Base-by-base conservation (phyloP, 352 stramenopile species). In the Phytophthora fragariae region DNA sequence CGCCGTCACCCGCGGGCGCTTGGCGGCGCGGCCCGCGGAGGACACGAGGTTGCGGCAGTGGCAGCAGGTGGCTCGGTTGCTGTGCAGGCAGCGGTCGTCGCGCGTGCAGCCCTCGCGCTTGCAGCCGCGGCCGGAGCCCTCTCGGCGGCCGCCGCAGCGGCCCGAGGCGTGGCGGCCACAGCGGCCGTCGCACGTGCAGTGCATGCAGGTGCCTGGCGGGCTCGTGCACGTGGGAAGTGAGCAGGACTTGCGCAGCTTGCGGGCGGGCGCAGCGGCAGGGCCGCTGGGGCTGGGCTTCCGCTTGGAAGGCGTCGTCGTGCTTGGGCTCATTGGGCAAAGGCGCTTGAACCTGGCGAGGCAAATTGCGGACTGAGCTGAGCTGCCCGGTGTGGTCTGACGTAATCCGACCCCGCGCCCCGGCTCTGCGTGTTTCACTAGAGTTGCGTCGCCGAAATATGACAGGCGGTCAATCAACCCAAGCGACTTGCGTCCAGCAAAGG, bases 1-100 rank as follows among this genome's bases (percentile, higher is more conserved):
- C 58, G 21, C n/a, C 4, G 46, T 50, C 21, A 80, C 56, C 21
- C 75, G 72, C 19, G 73, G 73, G 24, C 77, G 75, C 60, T 85
- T 84, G 31, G 64, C 79, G 14, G 75, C 75, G 50, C 77, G 76
- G 19, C 80, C 82, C 44, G 77, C 80, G 9, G 79, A 89, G n/a
- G 77, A 86, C 52, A 92, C 85, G 73, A 94, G 83, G 70, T 93
- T 92, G 60, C 86, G 86, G 74, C 86, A 93, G 60, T 92, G 84
- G 70, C 84, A 93, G 75, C 86, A 93, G 3, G 84, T 92, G 35
- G 86, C 86, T 53, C 86, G 83, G 41, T 87, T 92, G 63, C 82
- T 91, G 80, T 93, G 86, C 24, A 88, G 68, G 47, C 86, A 93
- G 27, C 70, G 77, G 27, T 90, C 86, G 69, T 94, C 87, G 39